These are phyloP conservation scores for Fusarium nygamai DNA, from an alignment of 2,329 filamentous ascomycete species.

Conservation along the genomic window DNA sequence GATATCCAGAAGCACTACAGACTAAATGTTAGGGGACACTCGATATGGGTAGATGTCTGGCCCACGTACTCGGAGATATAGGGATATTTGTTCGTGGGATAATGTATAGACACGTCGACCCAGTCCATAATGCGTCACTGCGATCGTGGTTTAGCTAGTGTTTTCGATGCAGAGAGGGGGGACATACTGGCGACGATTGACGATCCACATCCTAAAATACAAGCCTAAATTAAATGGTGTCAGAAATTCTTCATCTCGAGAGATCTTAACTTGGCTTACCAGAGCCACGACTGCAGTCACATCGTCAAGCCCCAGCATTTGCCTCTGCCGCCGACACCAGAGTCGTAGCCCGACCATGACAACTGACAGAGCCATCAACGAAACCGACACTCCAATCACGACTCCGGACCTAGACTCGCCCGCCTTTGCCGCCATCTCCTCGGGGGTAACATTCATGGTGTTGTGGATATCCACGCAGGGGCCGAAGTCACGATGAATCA, in stretches of 20 bases:
- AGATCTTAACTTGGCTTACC: neutral
- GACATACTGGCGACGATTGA: constrained; percentile 22
- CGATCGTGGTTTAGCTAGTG: neutral
- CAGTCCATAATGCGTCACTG: constrained; percentile 35
- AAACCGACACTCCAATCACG: neutral
- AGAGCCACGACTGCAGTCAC: neutral
- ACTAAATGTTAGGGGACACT: fast-evolving
- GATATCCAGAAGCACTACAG: constrained; percentile 32
- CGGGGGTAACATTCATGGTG: neutral
- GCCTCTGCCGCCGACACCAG: constrained; percentile 9
- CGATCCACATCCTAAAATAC: constrained; percentile 8
- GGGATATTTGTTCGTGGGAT: neutral
- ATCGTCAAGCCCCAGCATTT: constrained; percentile 21
- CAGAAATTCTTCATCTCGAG: fast-evolving
- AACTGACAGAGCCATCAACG: constrained; percentile 5
- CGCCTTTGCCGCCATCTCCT: neutral
- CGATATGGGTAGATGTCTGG: fast-evolving
- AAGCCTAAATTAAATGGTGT: neutral
- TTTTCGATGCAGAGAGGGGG: fast-evolving
- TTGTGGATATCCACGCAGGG: neutral
- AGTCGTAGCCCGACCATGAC: constrained; percentile 22
- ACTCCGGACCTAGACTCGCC: neutral
- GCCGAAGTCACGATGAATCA: neutral
- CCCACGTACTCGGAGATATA: constrained; percentile 1
- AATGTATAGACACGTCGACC: constrained; percentile 28